Percentiles rank a stretch among this genome's conserved stretches.
Evolutionary conservation across 768 basidiomycete species (phyloP).

Genomic region (Rhodocollybia butyracea): DNA sequence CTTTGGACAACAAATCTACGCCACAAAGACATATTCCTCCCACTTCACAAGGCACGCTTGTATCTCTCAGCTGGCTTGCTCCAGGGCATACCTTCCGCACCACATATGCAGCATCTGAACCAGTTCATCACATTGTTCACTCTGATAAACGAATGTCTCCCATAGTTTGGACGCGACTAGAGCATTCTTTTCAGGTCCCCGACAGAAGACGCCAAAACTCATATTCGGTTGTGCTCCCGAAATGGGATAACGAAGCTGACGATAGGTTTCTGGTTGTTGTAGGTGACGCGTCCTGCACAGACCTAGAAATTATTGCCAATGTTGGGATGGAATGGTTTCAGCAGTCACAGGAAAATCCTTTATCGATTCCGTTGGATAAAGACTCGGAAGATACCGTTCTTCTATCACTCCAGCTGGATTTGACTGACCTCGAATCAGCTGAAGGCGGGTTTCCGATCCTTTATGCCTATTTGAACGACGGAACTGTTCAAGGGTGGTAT

Average conservation of each 20-base stretch:
- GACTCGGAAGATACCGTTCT: slow-evolving; percentile 69
- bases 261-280: slow-evolving; percentile 40
- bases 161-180: slow-evolving; percentile 34
- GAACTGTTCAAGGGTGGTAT: slow-evolving; percentile 73
- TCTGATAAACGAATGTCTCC: slow-evolving; percentile 40
- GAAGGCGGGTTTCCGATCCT: slow-evolving; percentile 45
- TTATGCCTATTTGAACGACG: slow-evolving; percentile 77
- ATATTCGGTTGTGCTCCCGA: slow-evolving; percentile 35
- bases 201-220: slow-evolving; percentile 37
- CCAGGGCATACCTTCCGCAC: slow-evolving; percentile 65
- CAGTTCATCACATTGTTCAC: slow-evolving; percentile 42
- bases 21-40: slow-evolving; percentile 64
- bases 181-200: slow-evolving; percentile 36
- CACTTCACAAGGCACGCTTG: slow-evolving; percentile 42
- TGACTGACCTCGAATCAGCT: slow-evolving; percentile 46
- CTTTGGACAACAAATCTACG: slow-evolving; percentile 48
- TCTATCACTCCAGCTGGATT: slow-evolving; percentile 60
- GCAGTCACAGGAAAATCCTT: slow-evolving; percentile 46
- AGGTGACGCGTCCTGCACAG: slow-evolving; percentile 43
- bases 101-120: slow-evolving; percentile 44
- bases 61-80: slow-evolving; percentile 66
- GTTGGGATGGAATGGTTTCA: slow-evolving; percentile 43
- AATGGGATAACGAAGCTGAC: slow-evolving; percentile 46
- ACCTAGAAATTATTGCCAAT: slow-evolving; percentile 45
- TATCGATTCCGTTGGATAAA: slow-evolving; percentile 66